Evolutionary conservation across 2,329 filamentous ascomycete genomes (phyloP), one percentile per base, ranked within the genome.

Genomic region (Fusarium buharicum): DNA sequence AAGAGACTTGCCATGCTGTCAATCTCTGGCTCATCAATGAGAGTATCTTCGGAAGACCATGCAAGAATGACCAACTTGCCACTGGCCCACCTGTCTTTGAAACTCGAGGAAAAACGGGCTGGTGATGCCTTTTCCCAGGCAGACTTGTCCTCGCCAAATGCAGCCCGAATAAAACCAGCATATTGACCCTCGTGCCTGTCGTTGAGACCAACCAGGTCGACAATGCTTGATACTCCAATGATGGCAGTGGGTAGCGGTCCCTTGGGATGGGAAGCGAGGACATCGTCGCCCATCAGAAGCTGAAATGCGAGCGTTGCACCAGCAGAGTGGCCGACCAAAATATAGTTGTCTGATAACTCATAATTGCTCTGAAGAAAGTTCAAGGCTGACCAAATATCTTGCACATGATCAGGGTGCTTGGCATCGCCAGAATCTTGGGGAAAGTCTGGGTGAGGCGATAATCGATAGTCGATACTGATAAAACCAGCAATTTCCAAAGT

Each of bases 291-390:
- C 81, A 84, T 83, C 28, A 84, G 73, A 12, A 84, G 72, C 74
- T 92, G 90, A 50, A 86, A 81, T 0, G 85, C 82, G 36, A 93
- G 74, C 5, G 85, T 87, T 3, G 84, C 86, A 43, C 87, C 87
- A 55, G 85, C 87, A 4, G 83, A 86, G 70, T 90, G 87, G 0
- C 87, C 87, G 4, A 84, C 74, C 18, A 89, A 78, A 4, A 89
- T 72, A 72, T 87, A 88, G 52, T 77, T 75, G 30, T 71, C 73
- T n/a, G 65, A 70, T 34, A 87, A 77, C 8, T 73, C 72, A 66
- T 84, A 82, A 14, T 78, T 73, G 9, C 74, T 64, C 55, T 80
- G 75, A 9, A 88, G 73, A 50, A 79, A 80, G 1, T 74, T 65
- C 10, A 90, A 72, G 1, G 81, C 86, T 2, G 73, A 65, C n/a